These are phyloP conservation scores for Suhomyces anneliseae DNA, from an alignment of 1,139 yeast genomes.

Conservation along the genomic window DNA sequence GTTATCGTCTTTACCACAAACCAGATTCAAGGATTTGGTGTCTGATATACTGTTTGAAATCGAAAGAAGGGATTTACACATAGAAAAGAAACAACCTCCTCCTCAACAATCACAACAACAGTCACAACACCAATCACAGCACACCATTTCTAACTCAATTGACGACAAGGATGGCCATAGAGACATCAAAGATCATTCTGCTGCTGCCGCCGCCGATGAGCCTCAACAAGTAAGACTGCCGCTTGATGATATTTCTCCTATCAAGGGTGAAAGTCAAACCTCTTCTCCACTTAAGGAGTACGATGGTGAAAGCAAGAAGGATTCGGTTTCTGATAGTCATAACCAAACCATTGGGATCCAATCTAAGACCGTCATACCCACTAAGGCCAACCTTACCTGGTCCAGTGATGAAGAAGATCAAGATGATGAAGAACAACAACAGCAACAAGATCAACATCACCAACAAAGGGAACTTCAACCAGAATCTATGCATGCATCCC, in stretches of 20 bases:
- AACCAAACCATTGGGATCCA: constrained; percentile 48
- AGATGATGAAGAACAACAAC: constrained; percentile 24
- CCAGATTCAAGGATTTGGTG: constrained; percentile 85
- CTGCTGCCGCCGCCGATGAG: neutral
- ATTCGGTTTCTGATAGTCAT: constrained; percentile 16
- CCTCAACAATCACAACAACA: constrained; percentile 5
- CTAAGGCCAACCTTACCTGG: constrained; percentile 78
- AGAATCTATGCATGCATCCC: neutral
- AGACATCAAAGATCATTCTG: neutral
- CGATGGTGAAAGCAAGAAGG: constrained; percentile 2
- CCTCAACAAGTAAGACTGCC: neutral
- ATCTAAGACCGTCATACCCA: constrained; percentile 68
- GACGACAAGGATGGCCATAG: neutral
- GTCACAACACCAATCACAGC: neutral
- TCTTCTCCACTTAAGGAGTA: constrained; percentile 4
- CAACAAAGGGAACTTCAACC: too few species aligned
- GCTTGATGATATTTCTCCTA: neutral
- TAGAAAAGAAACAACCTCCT: constrained; percentile 11
- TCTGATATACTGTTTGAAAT: constrained; percentile 88
- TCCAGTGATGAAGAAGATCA: constrained; percentile 73
- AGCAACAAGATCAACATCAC: too few species aligned
- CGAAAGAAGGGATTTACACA: constrained; percentile 67
- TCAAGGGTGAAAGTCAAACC: neutral
- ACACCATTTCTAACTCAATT: neutral
- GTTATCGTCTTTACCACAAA: constrained; percentile 77